Percentiles rank a stretch among this genome's conserved stretches.
Evolutionary conservation across 805 yeast species (phyloP).

Genomic region (Jamesozyma hellenica): DNA sequence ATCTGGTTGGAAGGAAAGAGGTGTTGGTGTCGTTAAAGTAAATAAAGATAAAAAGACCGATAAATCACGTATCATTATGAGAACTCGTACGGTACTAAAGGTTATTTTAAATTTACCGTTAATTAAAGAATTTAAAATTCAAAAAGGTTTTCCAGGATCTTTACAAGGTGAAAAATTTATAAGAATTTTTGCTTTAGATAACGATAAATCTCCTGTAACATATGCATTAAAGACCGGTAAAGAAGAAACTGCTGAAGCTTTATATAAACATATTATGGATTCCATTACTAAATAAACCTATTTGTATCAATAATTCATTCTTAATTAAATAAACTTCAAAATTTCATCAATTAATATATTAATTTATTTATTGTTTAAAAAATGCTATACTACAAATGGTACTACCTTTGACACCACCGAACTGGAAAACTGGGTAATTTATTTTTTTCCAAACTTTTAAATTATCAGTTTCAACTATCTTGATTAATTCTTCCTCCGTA

Average conservation of each 20-base stretch:
- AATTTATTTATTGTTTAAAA: constrained; percentile 27
- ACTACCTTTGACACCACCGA: constrained; percentile 84
- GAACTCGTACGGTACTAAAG: constrained; percentile 76
- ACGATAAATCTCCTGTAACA: constrained; percentile 60
- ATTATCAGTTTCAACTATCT: constrained; percentile 38
- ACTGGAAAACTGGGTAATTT: constrained; percentile 71
- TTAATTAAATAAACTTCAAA: neutral
- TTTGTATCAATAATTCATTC: neutral
- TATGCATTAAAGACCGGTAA: constrained; percentile 69
- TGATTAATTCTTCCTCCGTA: constrained; percentile 65
- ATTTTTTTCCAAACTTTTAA: constrained; percentile 56
- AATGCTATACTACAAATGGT: constrained; percentile 85
- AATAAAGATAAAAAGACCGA: constrained; percentile 37
- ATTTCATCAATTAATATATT: neutral
- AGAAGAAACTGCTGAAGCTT: constrained; percentile 46
- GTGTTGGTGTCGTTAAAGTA: constrained; percentile 78
- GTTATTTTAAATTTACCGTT: constrained; percentile 74
- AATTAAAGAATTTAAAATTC: constrained; percentile 47
- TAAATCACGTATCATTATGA: constrained; percentile 71
- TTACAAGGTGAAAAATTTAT: constrained; percentile 74
- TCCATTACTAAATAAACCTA: constrained; percentile 11
- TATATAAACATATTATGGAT: constrained; percentile 35
- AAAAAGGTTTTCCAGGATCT: constrained; percentile 80
- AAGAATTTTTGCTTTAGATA: constrained; percentile 60
- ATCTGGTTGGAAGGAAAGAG: constrained; percentile 93